Percentiles rank a stretch among this genome's conserved stretches.
phyloP scores from a whole-genome alignment of 176 grass and related monocot species.

The Hyparrhenia diplandra region DNA sequence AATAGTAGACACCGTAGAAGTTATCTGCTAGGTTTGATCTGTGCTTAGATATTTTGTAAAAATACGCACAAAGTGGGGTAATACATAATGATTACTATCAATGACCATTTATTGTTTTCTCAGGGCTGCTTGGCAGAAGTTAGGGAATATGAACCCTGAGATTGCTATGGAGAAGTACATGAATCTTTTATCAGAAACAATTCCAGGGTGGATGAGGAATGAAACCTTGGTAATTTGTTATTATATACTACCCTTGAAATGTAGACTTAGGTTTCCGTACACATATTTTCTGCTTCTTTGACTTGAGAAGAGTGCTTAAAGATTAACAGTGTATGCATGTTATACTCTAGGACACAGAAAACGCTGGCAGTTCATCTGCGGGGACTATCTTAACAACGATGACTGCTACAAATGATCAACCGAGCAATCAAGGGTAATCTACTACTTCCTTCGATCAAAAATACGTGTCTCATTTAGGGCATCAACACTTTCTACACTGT shows the following conservation, averaged over 20 bases:
- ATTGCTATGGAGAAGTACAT: conserved; percentile 81
- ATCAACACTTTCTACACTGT: neutral
- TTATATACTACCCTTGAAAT: neutral
- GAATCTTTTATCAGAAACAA: conserved; percentile 53
- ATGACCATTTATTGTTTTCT: conserved; percentile 23
- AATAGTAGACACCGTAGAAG: neutral
- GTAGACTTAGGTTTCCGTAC: neutral
- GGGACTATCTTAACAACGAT: conserved; percentile 14
- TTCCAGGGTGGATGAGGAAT: conserved; percentile 62
- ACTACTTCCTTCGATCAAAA: neutral
- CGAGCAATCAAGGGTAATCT: conserved; percentile 31
- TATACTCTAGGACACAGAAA: conserved; percentile 34
- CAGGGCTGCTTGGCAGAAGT: conserved; percentile 68
- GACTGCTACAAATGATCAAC: conserved; percentile 18
- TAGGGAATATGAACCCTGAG: conserved; percentile 78
- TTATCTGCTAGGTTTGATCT: conserved; percentile 15
- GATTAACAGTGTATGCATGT: conserved; percentile 15
- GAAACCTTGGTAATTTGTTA: conserved; percentile 27
- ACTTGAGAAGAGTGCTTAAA: neutral
- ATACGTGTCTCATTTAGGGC: neutral
- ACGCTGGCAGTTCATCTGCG: neutral
- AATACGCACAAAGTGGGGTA: too few relatives aligned
- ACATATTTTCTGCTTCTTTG: conserved; percentile 21
- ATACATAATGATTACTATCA: neutral
- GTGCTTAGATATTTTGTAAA: neutral